Conservation (phyloP, 495 filamentous ascomycete species). For the Podospora australis region DNA sequence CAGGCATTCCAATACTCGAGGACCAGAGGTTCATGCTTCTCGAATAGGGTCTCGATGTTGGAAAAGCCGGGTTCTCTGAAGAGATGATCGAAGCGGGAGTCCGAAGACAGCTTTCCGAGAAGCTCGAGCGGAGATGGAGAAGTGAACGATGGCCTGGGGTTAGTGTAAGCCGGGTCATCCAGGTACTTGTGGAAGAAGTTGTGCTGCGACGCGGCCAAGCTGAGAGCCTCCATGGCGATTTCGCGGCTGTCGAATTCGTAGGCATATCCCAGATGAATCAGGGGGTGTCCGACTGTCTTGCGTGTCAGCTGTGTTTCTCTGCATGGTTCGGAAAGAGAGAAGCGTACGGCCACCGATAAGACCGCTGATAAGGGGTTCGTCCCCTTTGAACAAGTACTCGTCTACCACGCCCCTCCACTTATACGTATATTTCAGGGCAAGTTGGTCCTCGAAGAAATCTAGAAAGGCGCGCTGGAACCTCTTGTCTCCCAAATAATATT, state of each 20-base stretch:
- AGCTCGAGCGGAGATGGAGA: conserved; percentile 63
- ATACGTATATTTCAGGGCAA: conserved; percentile 66
- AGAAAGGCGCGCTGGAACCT: conserved; percentile 83
- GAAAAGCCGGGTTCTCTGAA: conserved; percentile 51
- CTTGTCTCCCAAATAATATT: conserved; percentile 68
- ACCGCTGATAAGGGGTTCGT: conserved; percentile 70
- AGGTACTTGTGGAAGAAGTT: conserved; percentile 70
- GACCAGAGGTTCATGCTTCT: conserved; percentile 59
- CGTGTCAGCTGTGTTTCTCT: conserved; percentile 2
- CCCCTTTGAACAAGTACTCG: conserved; percentile 68
- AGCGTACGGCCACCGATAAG: conserved; percentile 68
- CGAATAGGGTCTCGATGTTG: conserved; percentile 63
- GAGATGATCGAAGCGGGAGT: conserved; percentile 51
- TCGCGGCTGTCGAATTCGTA: conserved; percentile 75
- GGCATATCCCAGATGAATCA: conserved; percentile 86
- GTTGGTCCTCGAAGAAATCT: conserved; percentile 85
- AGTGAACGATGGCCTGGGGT: conserved; percentile 42
- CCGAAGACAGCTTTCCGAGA: conserved; percentile 51
- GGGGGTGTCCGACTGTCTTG: conserved; percentile 71
- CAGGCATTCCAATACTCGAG: conserved; percentile 87
- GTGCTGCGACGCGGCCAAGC: conserved; percentile 63
- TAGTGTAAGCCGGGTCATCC: conserved; percentile 61
- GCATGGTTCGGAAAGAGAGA: background rate
- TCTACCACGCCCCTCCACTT: conserved; percentile 74
- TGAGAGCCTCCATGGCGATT: conserved; percentile 77